These are phyloP conservation scores for Metarhizium guizhouense DNA, from an alignment of 2,329 filamentous ascomycete species.

Conservation along the genomic window DNA sequence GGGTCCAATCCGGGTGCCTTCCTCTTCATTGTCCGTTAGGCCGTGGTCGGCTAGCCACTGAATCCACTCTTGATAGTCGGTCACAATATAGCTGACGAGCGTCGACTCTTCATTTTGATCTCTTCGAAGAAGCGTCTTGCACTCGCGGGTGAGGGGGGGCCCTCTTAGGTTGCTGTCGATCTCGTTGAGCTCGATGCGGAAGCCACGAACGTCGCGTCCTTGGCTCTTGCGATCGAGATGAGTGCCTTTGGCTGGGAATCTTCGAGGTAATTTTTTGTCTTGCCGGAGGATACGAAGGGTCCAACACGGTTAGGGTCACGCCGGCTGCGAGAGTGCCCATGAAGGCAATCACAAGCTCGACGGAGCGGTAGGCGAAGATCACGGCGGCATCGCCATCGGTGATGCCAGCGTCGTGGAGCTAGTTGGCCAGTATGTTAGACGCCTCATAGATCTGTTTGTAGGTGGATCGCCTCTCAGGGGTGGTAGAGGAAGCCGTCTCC, in stretches of 20 bases:
- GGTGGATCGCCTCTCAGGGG: slow-evolving; percentile 60
- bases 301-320: slow-evolving; percentile 57
- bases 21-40: slow-evolving; percentile 45
- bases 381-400: slow-evolving; percentile 82
- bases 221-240: slow-evolving; percentile 45
- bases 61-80: slow-evolving; percentile 65
- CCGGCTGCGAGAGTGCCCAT: slow-evolving; percentile 65
- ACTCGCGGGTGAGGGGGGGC: slow-evolving; percentile 70
- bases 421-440: slow-evolving; percentile 70
- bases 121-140: slow-evolving; percentile 65
- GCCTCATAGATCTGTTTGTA: slow-evolving; percentile 83
- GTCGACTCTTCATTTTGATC: slow-evolving; percentile 56
- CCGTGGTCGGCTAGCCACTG: slow-evolving; percentile 52
- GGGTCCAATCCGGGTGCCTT: slow-evolving; percentile 37
- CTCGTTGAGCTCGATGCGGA: slow-evolving; percentile 88
- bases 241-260: slow-evolving; percentile 56
- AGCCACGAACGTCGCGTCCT: slow-evolving; percentile 54
- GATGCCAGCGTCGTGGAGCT: slow-evolving; percentile 65
- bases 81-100: slow-evolving; percentile 81
- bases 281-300: slow-evolving; percentile 42
- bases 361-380: slow-evolving; percentile 75
- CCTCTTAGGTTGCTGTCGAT: slow-evolving; percentile 78
- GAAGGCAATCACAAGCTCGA: slow-evolving; percentile 56
- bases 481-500: slow-evolving; percentile 31
- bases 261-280: slow-evolving; percentile 58